These are phyloP conservation scores for Barnettozyma vustinii DNA, from an alignment of 805 yeast genomes.

Conservation along the genomic window DNA sequence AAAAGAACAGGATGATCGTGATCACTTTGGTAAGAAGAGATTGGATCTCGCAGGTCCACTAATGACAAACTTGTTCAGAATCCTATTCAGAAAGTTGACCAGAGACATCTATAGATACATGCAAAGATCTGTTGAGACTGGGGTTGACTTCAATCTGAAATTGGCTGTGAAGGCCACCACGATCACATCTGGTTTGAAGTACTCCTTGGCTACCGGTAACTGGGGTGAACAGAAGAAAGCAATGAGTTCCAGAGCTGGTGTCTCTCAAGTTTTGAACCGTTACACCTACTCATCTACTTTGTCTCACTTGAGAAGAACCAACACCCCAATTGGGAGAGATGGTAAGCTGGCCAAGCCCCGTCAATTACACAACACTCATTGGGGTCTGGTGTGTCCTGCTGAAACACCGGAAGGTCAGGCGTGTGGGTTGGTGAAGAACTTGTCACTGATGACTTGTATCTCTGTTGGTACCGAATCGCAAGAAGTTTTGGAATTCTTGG, in stretches of 20 bases:
- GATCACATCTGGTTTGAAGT: slow-evolving; percentile 93
- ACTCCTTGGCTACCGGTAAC: slow-evolving; percentile 98
- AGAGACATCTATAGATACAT: slow-evolving; percentile 94
- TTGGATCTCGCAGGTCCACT: slow-evolving; percentile 98
- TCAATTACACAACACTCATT: slow-evolving; percentile 97
- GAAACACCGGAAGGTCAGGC: slow-evolving; percentile 99
- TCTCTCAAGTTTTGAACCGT: slow-evolving; percentile 95
- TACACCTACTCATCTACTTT: slow-evolving; percentile 98
- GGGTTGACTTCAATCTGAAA: slow-evolving; percentile 92
- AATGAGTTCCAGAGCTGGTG: slow-evolving; percentile 98
- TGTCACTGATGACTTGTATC: slow-evolving; percentile 94
- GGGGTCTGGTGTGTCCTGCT: slow-evolving; percentile 99
- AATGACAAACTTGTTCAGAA: slow-evolving; percentile 90
- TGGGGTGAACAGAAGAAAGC: slow-evolving; percentile 99
- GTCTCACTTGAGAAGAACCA: slow-evolving; percentile 97
- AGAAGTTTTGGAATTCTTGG: slow-evolving; percentile 86
- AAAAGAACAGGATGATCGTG: slow-evolving; percentile 98
- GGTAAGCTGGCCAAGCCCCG: slow-evolving; percentile 99
- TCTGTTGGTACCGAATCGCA: slow-evolving; percentile 98
- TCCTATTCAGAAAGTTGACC: slow-evolving; percentile 90
- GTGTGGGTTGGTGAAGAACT: slow-evolving; percentile 96
- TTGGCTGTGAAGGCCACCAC: slow-evolving; percentile 96
- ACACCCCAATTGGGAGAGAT: slow-evolving; percentile 98
- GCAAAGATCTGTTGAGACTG: slow-evolving; percentile 98
- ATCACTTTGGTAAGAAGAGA: slow-evolving; percentile 98